Conservation (phyloP, 202 grass and related monocot species). For the Dendrocalamus latiflorus region DNA sequence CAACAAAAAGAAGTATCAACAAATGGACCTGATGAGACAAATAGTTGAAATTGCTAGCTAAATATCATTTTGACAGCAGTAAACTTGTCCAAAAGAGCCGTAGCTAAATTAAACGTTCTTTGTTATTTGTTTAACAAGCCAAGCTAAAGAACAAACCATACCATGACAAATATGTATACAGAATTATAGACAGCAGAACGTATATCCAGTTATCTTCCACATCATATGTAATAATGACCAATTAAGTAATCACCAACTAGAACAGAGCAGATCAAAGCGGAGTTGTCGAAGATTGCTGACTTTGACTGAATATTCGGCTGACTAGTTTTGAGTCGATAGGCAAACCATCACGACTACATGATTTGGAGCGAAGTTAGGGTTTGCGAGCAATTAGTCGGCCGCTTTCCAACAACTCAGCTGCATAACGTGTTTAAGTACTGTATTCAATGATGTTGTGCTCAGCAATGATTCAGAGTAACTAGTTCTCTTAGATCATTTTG, state of each 20-base stretch:
- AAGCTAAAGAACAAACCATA: neutral
- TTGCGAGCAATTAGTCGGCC: too few relatives aligned
- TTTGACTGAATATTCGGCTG: neutral
- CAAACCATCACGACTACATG: neutral
- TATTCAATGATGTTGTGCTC: too few relatives aligned
- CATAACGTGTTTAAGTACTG: too few relatives aligned
- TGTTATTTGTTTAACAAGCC: neutral
- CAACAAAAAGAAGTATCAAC: neutral
- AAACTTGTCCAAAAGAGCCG: conserved; percentile 10
- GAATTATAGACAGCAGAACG: neutral
- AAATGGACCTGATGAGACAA: neutral
- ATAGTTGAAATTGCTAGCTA: neutral
- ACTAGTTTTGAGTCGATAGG: neutral
- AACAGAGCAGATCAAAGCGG: neutral
- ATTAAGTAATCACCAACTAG: neutral
- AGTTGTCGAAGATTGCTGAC: neutral
- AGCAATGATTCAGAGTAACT: neutral
- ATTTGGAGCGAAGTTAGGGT: neutral
- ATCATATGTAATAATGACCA: neutral
- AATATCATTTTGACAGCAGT: conserved; percentile 6
- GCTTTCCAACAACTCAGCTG: too few relatives aligned
- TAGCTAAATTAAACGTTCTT: neutral
- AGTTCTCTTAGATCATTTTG: neutral
- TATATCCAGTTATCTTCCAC: neutral
- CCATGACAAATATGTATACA: neutral